phyloP scores from a whole-genome alignment of 345 rosid genomes.

The Brassica juncea region DNA sequence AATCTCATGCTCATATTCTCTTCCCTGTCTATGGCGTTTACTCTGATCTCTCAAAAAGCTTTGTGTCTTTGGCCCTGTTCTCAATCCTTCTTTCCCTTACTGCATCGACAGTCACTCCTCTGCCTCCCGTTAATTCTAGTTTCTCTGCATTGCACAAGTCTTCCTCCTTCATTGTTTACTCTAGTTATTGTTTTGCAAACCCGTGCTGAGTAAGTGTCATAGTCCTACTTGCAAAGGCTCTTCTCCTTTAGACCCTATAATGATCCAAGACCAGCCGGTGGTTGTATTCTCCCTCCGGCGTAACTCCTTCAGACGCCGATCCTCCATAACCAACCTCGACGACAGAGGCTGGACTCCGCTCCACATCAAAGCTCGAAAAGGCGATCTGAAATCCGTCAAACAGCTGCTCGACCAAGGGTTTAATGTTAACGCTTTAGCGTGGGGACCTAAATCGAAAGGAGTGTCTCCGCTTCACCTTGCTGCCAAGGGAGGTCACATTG shows the following conservation, averaged over 20 bases:
- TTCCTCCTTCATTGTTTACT: conserved; percentile 6
- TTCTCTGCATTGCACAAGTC: conserved; percentile 32
- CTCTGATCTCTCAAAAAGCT: conserved; percentile 52
- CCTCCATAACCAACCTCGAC: conserved; percentile 52
- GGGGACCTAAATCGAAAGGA: conserved; percentile 93
- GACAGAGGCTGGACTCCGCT: conserved; percentile 95
- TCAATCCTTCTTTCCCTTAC: conserved; percentile 89
- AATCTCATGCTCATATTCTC: conserved; percentile 56
- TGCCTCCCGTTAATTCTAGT: conserved; percentile 51
- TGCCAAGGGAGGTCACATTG: conserved; percentile 89
- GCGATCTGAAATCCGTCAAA: conserved; percentile 75
- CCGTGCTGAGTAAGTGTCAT: conserved; percentile 15
- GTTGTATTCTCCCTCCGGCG: conserved; percentile 54
- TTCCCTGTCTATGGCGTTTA: conserved; percentile 45
- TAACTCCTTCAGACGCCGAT: conserved; percentile 60
- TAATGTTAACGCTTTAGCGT: conserved; percentile 80
- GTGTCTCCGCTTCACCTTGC: conserved; percentile 95
- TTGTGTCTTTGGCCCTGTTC: conserved; percentile 83
- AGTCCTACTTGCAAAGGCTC: conserved; percentile 15
- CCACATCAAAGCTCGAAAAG: conserved; percentile 85
- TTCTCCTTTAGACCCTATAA: conserved; percentile 15
- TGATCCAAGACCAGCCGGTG: conserved; percentile 53
- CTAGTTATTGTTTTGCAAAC: conserved; percentile 2
- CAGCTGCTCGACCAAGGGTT: conserved; percentile 76
- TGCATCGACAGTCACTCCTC: conserved; percentile 76